These are phyloP conservation scores for Pleurotus tuber-regium DNA, from an alignment of 768 basidiomycete genomes.

Conservation along the genomic window DNA sequence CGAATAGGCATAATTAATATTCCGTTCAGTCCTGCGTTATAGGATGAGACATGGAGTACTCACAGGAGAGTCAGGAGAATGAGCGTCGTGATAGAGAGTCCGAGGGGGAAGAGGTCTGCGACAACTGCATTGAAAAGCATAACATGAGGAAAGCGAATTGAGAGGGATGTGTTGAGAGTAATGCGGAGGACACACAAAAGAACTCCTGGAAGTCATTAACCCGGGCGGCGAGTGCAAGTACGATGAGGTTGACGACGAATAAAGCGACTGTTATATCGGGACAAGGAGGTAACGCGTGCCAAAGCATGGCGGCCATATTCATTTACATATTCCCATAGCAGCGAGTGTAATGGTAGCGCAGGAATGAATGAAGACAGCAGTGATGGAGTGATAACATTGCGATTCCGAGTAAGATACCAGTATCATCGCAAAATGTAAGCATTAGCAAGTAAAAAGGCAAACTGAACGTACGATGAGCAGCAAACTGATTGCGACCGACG, in stretches of 20 bases:
- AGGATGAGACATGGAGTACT: conserved; percentile 18
- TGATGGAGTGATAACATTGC: background rate
- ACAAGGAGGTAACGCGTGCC: too few relatives aligned
- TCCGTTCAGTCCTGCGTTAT: too few relatives aligned
- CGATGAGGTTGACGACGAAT: conserved; percentile 45
- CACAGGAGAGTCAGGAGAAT: conserved; percentile 41
- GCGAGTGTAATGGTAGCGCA: conserved; percentile 8
- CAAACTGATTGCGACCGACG: conserved; percentile 17
- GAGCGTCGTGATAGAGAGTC: conserved; percentile 52
- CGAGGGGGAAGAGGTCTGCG: conserved; percentile 60
- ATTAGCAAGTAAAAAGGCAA: background rate
- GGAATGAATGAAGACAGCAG: conserved; percentile 1
- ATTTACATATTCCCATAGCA: too few relatives aligned
- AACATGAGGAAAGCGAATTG: conserved; percentile 8
- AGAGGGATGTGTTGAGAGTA: background rate
- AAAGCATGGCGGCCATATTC: too few relatives aligned
- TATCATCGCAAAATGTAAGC: too few relatives aligned
- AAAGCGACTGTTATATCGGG: conserved; percentile 38
- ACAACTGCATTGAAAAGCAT: conserved; percentile 34
- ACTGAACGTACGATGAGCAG: conserved; percentile 5
- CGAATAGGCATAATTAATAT: too few relatives aligned
- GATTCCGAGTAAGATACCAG: too few relatives aligned
- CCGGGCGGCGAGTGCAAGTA: conserved; percentile 48
- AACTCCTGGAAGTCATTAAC: conserved; percentile 60
- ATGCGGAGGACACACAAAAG: conserved; percentile 46